Conservation (phyloP, 1,139 yeast genomes). For the Yamadazyma kanchanaburiensis region DNA sequence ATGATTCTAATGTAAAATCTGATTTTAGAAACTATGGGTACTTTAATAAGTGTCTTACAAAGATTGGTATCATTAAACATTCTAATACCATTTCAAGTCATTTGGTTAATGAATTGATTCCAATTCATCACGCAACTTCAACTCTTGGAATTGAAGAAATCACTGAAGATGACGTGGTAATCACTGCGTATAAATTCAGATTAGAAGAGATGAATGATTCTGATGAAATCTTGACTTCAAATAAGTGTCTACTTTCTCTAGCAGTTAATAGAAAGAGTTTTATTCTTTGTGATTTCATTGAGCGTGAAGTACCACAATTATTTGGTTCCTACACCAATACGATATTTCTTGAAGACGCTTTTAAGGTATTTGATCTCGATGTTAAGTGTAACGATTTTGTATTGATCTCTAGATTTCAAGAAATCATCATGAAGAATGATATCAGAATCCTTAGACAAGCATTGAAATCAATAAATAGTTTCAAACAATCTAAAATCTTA, state of each 20-base stretch:
- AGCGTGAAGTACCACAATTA: constrained; percentile 37
- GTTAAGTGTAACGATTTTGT: constrained; percentile 52
- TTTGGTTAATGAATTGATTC: constrained; percentile 53
- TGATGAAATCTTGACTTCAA: constrained; percentile 38
- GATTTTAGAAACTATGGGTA: constrained; percentile 36
- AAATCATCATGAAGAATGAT: constrained; percentile 26
- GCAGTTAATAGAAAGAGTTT: constrained; percentile 41
- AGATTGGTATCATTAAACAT: constrained; percentile 43
- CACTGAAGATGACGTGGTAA: constrained; percentile 73
- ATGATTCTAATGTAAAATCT: constrained; percentile 33
- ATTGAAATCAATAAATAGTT: constrained; percentile 44
- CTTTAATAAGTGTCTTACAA: constrained; percentile 33
- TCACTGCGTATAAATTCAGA: constrained; percentile 66
- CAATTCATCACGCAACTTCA: constrained; percentile 55
- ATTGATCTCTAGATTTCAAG: constrained; percentile 54
- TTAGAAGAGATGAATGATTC: constrained; percentile 50
- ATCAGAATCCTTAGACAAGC: constrained; percentile 50
- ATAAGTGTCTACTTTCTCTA: constrained; percentile 37
- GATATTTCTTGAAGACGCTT: constrained; percentile 11
- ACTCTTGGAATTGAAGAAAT: constrained; percentile 59
- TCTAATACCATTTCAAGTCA: constrained; percentile 42
- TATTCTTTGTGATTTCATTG: constrained; percentile 45
- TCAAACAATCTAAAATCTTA: constrained; percentile 51
- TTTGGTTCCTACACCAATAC: constrained; percentile 10
- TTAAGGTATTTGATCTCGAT: constrained; percentile 40